Evolutionary conservation across 257 asterid genomes (phyloP).

Genomic region (Capsicum pubescens): DNA sequence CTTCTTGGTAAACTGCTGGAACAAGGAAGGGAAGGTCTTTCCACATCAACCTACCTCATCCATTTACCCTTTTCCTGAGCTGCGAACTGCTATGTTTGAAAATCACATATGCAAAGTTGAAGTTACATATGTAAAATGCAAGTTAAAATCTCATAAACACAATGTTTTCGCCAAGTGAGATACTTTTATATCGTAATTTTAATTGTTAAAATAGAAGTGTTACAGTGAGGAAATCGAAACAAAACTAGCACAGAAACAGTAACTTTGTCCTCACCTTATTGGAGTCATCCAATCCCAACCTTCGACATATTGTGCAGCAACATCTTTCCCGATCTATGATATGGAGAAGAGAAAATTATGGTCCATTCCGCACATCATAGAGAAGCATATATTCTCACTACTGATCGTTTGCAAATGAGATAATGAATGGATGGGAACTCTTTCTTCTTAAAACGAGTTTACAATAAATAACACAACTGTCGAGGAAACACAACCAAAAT

Average conservation of each 20-base stretch:
- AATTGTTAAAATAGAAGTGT: conserved; percentile 7
- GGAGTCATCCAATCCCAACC: conserved; percentile 99
- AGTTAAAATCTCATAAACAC: background rate
- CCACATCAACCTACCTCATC: conserved; percentile 12
- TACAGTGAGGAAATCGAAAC: background rate
- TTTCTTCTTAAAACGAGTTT: background rate
- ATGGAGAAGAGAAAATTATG: conserved; percentile 32
- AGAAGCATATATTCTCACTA: background rate
- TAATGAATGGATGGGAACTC: background rate
- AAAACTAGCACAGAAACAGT: background rate
- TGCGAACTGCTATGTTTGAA: background rate
- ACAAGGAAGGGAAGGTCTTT: background rate
- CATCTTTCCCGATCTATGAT: conserved; percentile 90
- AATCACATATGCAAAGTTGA: background rate
- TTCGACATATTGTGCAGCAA: conserved; percentile 92
- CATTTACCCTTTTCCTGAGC: background rate
- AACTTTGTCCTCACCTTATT: conserved; percentile 60
- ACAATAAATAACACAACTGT: background rate
- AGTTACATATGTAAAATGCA: background rate
- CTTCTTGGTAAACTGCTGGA: background rate
- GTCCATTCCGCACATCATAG: background rate
- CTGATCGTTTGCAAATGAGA: background rate
- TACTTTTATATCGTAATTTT: background rate
- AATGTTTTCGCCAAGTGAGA: background rate
- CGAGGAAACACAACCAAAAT: background rate